phyloP scores from a whole-genome alignment of 2,329 filamentous ascomycete genomes.

The Teratosphaeriaceae sp. region DNA sequence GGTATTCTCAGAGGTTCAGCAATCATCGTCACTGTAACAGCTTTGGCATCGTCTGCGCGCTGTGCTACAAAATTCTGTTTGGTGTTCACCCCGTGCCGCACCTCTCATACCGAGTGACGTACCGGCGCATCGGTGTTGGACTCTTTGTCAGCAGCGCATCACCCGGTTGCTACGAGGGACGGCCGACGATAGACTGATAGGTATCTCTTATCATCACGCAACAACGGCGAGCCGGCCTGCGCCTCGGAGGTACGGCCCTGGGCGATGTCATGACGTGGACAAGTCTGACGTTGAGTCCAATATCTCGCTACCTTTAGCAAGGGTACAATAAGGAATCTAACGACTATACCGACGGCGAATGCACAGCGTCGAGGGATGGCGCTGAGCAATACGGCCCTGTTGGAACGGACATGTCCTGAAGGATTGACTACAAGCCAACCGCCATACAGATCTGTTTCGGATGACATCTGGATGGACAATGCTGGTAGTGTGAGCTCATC shows the following conservation, averaged over 20 bases:
- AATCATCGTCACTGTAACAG: neutral
- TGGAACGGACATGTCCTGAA: neutral
- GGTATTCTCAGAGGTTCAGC: neutral
- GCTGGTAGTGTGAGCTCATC: too few species aligned
- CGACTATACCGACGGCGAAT: slow-evolving; percentile 1
- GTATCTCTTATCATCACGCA: neutral
- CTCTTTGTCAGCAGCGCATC: neutral
- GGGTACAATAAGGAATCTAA: neutral
- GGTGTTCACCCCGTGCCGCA: neutral
- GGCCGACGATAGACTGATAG: neutral
- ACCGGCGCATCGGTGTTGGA: too few species aligned
- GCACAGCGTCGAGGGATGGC: neutral
- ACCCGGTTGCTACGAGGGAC: neutral
- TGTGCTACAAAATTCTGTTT: neutral
- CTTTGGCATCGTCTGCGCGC: neutral
- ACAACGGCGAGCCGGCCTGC: neutral
- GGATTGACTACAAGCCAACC: neutral
- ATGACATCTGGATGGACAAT: too few species aligned
- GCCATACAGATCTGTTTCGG: too few species aligned
- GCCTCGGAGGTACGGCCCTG: neutral
- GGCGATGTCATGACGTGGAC: neutral
- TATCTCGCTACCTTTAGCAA: neutral
- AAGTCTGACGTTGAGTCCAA: neutral
- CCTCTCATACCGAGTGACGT: neutral
- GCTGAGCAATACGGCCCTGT: neutral